Conservation (phyloP, 257 asterid species). For the Scutellaria minor region DNA sequence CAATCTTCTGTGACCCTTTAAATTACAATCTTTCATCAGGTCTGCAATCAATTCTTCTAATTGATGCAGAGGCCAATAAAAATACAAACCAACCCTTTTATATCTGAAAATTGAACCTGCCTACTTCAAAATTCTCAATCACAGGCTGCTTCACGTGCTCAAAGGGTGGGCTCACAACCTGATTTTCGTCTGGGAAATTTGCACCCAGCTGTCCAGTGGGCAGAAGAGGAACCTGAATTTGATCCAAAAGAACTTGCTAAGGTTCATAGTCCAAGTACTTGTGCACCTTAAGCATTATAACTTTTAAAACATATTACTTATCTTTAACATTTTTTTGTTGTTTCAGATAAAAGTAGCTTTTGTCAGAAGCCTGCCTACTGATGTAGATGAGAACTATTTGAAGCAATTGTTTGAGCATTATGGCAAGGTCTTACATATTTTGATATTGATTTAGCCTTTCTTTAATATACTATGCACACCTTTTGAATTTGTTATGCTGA, state of each 20-base stretch:
- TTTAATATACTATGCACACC: slow-evolving; percentile 18
- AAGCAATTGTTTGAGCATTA: slow-evolving; percentile 74
- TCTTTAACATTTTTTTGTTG: slow-evolving; percentile 32
- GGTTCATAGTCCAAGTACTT: slow-evolving; percentile 48
- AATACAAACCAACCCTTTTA: slow-evolving; percentile 38
- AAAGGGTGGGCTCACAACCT: slow-evolving; percentile 74
- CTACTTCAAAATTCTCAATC: slow-evolving; percentile 76
- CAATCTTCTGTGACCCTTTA: slow-evolving; percentile 28
- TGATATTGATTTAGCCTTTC: slow-evolving; percentile 25
- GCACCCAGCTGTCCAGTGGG: slow-evolving; percentile 96
- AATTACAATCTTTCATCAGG: slow-evolving; percentile 38
- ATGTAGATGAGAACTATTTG: slow-evolving; percentile 78
- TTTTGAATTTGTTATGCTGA: slow-evolving; percentile 35
- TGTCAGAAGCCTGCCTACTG: slow-evolving; percentile 69
- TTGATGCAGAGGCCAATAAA: slow-evolving; percentile 44
- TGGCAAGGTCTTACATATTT: slow-evolving; percentile 67
- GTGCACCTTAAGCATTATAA: slow-evolving; percentile 20
- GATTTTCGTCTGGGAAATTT: slow-evolving; percentile 83
- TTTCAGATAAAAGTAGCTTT: slow-evolving; percentile 86
- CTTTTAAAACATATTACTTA: slow-evolving; percentile 26
- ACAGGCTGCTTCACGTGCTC: slow-evolving; percentile 97
- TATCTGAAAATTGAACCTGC: slow-evolving; percentile 56
- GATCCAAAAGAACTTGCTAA: slow-evolving; percentile 70
- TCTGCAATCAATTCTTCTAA: slow-evolving; percentile 37
- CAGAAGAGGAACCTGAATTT: slow-evolving; percentile 66